Conservation (phyloP, 2,329 filamentous ascomycete species). For the Chaetomiaceae sp. region DNA sequence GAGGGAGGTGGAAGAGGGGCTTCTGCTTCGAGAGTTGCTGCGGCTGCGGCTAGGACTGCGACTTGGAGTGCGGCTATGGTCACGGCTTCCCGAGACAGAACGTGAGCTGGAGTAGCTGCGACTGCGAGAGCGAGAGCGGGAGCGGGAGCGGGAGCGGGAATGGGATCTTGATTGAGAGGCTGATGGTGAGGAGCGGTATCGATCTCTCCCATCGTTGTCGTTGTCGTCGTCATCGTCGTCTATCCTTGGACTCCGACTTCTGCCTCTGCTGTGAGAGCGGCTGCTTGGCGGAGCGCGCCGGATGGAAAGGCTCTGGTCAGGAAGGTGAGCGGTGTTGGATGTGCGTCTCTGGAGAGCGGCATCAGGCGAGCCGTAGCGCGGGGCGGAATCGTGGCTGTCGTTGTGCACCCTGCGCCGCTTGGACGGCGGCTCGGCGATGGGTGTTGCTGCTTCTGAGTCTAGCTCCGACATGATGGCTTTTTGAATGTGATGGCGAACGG, state of each 20-base stretch:
- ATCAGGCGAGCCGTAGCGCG: slow-evolving; percentile 42
- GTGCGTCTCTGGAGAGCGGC: slow-evolving; percentile 8
- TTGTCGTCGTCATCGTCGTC: slow-evolving; percentile 10
- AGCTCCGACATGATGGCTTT: slow-evolving; percentile 28
- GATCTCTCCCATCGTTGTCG: slow-evolving; percentile 9
- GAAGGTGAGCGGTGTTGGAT: slow-evolving; percentile 4
- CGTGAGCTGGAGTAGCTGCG: slow-evolving; percentile 28
- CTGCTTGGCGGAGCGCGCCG: slow-evolving; percentile 24
- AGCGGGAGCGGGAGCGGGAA: slow-evolving; percentile 23
- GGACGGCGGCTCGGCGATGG: slow-evolving; percentile 32
- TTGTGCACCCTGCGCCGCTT: slow-evolving; percentile 40
- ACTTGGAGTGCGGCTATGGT: too few relatives aligned
- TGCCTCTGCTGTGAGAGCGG: slow-evolving; percentile 22
- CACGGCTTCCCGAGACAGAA: neutral
- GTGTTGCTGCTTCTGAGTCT: slow-evolving; percentile 22
- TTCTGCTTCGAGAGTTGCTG: neutral
- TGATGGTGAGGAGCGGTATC: slow-evolving; percentile 22
- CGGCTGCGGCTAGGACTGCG: neutral
- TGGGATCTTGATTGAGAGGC: slow-evolving; percentile 21
- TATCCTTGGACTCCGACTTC: neutral
- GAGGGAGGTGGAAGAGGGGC: slow-evolving; percentile 9
- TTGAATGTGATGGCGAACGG: too few relatives aligned
- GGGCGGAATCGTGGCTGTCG: slow-evolving; percentile 37
- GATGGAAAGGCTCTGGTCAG: slow-evolving; percentile 26
- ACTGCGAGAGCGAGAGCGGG: slow-evolving; percentile 29